Conservation (phyloP, 2,329 filamentous ascomycete genomes). For the Trichoderma oligosporum region DNA sequence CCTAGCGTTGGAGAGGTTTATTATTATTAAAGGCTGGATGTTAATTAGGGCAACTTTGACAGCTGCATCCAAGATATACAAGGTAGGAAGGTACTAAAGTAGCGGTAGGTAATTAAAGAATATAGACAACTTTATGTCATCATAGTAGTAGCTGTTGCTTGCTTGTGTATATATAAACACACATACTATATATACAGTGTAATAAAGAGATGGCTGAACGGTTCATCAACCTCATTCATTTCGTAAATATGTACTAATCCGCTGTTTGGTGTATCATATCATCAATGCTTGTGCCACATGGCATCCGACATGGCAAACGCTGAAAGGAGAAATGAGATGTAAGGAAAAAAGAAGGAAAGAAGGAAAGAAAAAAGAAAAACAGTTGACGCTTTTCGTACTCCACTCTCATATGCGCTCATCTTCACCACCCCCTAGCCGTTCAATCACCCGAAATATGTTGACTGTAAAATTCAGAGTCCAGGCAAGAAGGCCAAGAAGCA, state of each 20-base stretch:
- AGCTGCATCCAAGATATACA: no score
- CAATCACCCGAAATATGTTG: conserved; percentile 70
- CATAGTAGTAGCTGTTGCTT: neutral
- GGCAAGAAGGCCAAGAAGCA: conserved; percentile 77
- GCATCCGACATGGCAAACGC: neutral
- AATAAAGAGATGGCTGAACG: neutral
- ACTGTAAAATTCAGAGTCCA: conserved; percentile 89
- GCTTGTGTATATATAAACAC: neutral
- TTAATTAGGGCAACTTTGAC: no score
- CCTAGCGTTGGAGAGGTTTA: no score
- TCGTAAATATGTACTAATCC: neutral
- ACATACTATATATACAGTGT: neutral
- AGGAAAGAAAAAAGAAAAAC: neutral
- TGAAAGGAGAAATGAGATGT: neutral
- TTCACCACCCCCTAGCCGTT: conserved; percentile 55
- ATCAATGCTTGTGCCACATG: neutral
- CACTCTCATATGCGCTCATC: conserved; percentile 33
- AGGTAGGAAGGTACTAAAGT: no score
- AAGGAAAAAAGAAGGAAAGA: neutral
- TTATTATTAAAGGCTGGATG: no score
- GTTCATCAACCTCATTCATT: neutral
- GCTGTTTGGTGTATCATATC: neutral
- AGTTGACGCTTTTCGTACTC: neutral
- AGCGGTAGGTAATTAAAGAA: no score
- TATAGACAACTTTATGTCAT: no score